These are phyloP conservation scores for Talaromyces liani DNA, from an alignment of 495 filamentous ascomycete species.

Conservation along the genomic window DNA sequence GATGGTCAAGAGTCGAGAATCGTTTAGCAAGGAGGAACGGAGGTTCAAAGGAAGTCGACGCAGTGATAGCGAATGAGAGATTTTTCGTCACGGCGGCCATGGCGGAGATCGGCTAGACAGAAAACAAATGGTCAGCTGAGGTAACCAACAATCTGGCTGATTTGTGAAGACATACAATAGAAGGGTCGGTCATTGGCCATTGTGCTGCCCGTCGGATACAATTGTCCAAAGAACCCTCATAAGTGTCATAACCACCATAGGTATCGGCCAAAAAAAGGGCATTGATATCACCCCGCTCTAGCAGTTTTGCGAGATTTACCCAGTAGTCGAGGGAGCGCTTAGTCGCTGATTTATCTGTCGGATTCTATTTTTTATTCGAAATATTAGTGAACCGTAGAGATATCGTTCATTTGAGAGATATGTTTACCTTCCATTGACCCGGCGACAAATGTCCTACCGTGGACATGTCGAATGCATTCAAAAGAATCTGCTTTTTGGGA, in stretches of 20 bases:
- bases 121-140: background rate
- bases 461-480: slow-evolving; percentile 60
- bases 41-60: slow-evolving; percentile 50
- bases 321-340: slow-evolving; percentile 52
- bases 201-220: slow-evolving; percentile 46
- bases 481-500: slow-evolving; percentile 50
- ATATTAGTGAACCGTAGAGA: background rate
- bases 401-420: background rate
- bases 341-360: slow-evolving; percentile 46
- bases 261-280: slow-evolving; percentile 56
- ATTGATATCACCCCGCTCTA: slow-evolving; percentile 52
- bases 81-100: slow-evolving; percentile 45
- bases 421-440: slow-evolving; percentile 51
- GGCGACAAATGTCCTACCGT: slow-evolving; percentile 58
- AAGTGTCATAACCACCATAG: slow-evolving; percentile 51
- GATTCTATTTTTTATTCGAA: slow-evolving; percentile 29
- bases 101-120: slow-evolving; percentile 31
- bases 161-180: slow-evolving; percentile 36
- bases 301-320: slow-evolving; percentile 51
- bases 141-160: background rate
- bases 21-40: slow-evolving; percentile 52
- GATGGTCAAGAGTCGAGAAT: slow-evolving; percentile 57
- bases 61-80: slow-evolving; percentile 39
- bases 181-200: slow-evolving; percentile 49
- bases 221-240: slow-evolving; percentile 46